phyloP scores from a whole-genome alignment of 2,329 filamentous ascomycete species.

The Exophiala dermatitidis region DNA sequence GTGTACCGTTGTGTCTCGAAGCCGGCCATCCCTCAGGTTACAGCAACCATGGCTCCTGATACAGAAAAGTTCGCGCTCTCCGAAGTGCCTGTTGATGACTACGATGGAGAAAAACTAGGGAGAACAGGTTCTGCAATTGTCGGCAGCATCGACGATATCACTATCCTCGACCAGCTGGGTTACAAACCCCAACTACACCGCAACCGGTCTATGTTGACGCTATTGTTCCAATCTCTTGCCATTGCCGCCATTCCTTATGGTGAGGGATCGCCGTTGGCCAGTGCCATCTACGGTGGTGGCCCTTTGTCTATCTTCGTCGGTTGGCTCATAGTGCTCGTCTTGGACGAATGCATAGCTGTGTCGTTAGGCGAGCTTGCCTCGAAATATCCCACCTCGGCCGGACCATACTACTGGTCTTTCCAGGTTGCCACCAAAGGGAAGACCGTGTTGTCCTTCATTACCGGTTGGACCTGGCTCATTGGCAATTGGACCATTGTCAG shows the following conservation, averaged over 20 bases:
- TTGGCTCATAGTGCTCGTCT: constrained; percentile 48
- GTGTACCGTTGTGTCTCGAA: neutral
- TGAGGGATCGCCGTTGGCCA: constrained; percentile 42
- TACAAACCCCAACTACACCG: constrained; percentile 53
- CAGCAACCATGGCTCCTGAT: constrained; percentile 11
- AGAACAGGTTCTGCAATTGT: constrained; percentile 28
- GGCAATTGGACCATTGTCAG: constrained; percentile 39
- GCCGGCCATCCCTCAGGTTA: neutral
- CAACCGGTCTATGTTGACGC: constrained; percentile 53
- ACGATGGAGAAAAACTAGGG: constrained; percentile 1
- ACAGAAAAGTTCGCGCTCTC: constrained; percentile 13
- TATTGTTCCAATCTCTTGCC: constrained; percentile 55
- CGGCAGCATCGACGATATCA: constrained; percentile 29
- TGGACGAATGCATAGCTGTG: constrained; percentile 48
- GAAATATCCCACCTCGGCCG: constrained; percentile 41
- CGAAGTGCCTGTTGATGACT: constrained; percentile 11
- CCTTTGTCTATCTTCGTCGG: constrained; percentile 52
- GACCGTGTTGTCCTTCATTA: constrained; percentile 46
- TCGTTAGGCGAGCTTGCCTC: constrained; percentile 48
- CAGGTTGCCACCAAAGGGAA: constrained; percentile 37
- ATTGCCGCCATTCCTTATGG: constrained; percentile 49
- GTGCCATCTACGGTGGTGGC: constrained; percentile 42
- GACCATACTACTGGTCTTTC: constrained; percentile 50
- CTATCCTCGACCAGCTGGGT: constrained; percentile 42
- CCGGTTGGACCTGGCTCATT: constrained; percentile 48